Conservation (phyloP, 345 rosid genomes). For the Cardamine chenopodiifolia region DNA sequence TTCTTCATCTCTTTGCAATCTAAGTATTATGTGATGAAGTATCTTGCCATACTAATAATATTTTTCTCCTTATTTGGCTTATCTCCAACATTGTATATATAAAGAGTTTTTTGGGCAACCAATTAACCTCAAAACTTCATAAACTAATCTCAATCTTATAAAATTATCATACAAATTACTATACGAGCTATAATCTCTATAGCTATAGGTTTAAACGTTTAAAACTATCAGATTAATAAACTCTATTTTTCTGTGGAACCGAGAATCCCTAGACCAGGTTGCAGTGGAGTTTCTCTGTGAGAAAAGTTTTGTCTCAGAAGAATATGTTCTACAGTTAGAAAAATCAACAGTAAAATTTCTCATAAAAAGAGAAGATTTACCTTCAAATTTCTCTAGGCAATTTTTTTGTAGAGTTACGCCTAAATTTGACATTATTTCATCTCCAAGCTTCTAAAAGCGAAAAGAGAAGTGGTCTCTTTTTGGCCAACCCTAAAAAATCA, state of each 20-base stretch:
- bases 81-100: constrained; percentile 32
- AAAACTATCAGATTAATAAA: background rate
- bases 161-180: background rate
- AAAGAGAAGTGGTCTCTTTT: constrained; percentile 47
- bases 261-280: background rate
- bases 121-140: background rate
- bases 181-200: background rate
- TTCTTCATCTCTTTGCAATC: constrained; percentile 28
- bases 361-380: constrained; percentile 20
- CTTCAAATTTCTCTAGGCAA: constrained; percentile 27
- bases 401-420: constrained; percentile 35
- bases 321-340: background rate
- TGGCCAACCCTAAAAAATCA: constrained; percentile 80
- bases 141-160: constrained; percentile 1
- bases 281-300: background rate
- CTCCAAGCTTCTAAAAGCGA: constrained; percentile 76
- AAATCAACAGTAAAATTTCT: background rate
- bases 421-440: constrained; percentile 53
- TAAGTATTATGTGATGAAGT: constrained; percentile 26
- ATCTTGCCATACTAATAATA: constrained; percentile 5
- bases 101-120: constrained; percentile 11
- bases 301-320: background rate
- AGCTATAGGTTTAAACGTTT: background rate
- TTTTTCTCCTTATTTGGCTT: constrained; percentile 22
- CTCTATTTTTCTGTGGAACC: background rate